Conservation (phyloP, 306 rosid species). For the Bauhinia variegata region DNA sequence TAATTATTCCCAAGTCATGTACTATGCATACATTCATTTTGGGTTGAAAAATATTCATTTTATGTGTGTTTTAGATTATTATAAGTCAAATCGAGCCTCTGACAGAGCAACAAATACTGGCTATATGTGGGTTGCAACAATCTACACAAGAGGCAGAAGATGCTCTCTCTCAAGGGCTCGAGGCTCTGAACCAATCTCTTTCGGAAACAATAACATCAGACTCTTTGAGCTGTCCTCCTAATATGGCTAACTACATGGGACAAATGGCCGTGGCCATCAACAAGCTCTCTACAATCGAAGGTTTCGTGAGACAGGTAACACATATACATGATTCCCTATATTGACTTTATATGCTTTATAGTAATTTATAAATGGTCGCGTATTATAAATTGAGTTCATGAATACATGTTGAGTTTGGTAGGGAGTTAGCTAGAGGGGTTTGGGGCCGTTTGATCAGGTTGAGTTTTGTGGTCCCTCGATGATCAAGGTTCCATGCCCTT, state of each 20-base stretch:
- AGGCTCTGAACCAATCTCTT: slow-evolving; percentile 76
- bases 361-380: not conserved
- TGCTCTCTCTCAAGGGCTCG: slow-evolving; percentile 85
- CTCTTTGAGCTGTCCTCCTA: slow-evolving; percentile 71
- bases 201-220: slow-evolving; percentile 77
- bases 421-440: slow-evolving; percentile 30
- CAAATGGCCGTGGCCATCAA: slow-evolving; percentile 92
- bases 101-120: slow-evolving; percentile 89
- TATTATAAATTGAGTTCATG: not conserved
- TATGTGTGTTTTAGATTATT: slow-evolving; percentile 51
- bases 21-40: not conserved
- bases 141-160: slow-evolving; percentile 85
- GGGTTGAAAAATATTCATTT: not conserved
- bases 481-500: slow-evolving; percentile 33
- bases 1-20: not conserved
- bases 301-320: slow-evolving; percentile 86
- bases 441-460: slow-evolving; percentile 19
- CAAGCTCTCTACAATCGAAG: slow-evolving; percentile 87
- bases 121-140: slow-evolving; percentile 84
- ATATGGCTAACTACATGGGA: slow-evolving; percentile 93
- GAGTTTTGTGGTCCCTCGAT: slow-evolving; percentile 49
- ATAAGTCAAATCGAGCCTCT: slow-evolving; percentile 79
- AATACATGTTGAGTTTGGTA: slow-evolving; percentile 34
- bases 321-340: not conserved
- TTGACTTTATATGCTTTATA: not conserved